A percentile compares a stretch with the other conserved stretches of the same genome.
These are phyloP conservation scores for Passiflora organensis DNA, from an alignment of 345 rosid species.

Conservation along the genomic window DNA sequence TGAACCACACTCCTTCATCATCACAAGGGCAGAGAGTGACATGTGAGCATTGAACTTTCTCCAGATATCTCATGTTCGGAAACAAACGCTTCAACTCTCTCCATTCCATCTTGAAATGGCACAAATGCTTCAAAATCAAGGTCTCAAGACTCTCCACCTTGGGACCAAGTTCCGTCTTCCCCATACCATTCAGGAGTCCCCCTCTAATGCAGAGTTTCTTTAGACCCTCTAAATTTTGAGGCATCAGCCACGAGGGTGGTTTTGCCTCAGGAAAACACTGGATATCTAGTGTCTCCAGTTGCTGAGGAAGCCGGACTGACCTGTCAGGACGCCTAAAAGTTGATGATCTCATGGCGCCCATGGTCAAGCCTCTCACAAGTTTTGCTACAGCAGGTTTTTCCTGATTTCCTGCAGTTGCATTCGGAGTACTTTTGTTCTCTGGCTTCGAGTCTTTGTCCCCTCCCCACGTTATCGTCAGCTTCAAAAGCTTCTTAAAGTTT, in stretches of 20 bases:
- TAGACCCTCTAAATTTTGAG: background rate
- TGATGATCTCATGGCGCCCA: background rate
- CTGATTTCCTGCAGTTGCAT: background rate
- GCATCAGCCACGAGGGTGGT: constrained; percentile 22
- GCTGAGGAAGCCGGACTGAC: constrained; percentile 13
- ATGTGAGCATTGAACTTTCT: constrained; percentile 30
- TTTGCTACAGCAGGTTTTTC: background rate
- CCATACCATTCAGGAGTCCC: constrained; percentile 22
- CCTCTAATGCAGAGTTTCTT: constrained; percentile 34
- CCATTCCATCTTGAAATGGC: constrained; percentile 25
- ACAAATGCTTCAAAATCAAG: constrained; percentile 30
- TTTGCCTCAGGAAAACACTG: constrained; percentile 20
- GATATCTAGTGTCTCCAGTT: constrained; percentile 34
- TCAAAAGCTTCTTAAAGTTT: constrained; percentile 5
- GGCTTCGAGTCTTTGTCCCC: background rate
- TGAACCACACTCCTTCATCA: constrained; percentile 32
- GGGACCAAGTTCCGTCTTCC: too few species aligned
- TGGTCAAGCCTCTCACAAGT: background rate
- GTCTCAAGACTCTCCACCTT: background rate
- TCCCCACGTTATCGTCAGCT: constrained; percentile 41
- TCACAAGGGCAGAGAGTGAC: constrained; percentile 36
- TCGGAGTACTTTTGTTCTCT: background rate
- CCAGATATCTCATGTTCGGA: constrained; percentile 30
- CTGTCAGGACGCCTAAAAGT: background rate
- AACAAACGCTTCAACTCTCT: constrained; percentile 12